A percentile compares a stretch with the other conserved stretches of the same genome.
These are phyloP conservation scores for Aspergillus sp. DNA, from an alignment of 2,329 filamentous ascomycete genomes.

Conservation along the genomic window DNA sequence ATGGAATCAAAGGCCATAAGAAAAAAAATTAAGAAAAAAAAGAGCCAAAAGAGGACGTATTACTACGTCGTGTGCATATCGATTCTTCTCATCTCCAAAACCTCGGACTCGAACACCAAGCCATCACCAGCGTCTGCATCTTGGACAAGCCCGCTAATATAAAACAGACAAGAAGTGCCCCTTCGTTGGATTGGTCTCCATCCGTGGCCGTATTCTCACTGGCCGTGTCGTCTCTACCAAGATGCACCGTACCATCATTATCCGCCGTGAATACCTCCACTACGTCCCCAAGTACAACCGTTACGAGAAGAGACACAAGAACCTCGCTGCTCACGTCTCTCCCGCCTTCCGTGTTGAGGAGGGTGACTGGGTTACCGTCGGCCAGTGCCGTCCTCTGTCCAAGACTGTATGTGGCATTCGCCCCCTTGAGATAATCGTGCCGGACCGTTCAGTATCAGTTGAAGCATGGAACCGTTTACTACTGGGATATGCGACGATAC, in stretches of 20 bases:
- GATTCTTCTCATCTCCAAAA: slow-evolving; percentile 11
- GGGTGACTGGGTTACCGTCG: slow-evolving; percentile 98
- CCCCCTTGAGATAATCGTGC: no score
- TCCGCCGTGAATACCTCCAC: slow-evolving; percentile 99
- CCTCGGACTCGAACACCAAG: slow-evolving; percentile 4
- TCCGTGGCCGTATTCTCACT: slow-evolving; percentile 99
- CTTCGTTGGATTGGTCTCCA: slow-evolving; percentile 98
- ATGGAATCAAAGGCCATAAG: background rate
- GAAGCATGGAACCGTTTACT: background rate
- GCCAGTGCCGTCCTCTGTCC: slow-evolving; percentile 97
- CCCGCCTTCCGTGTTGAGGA: slow-evolving; percentile 99
- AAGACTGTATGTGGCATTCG: slow-evolving; percentile 79
- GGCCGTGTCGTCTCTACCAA: slow-evolving; percentile 99
- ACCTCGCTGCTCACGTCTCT: slow-evolving; percentile 97
- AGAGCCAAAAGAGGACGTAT: background rate
- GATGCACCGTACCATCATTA: slow-evolving; percentile 99
- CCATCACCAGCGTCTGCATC: background rate
- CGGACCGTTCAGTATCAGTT: no score
- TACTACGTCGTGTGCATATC: background rate
- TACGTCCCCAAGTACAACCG: slow-evolving; percentile 99
- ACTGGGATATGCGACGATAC: background rate
- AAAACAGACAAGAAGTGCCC: slow-evolving; percentile 98
- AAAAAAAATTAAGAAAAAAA: background rate
- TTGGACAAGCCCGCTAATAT: slow-evolving; percentile 18
- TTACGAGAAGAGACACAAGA: slow-evolving; percentile 99